phyloP scores from a whole-genome alignment of 2,329 filamentous ascomycete species.

The Scortechinia acanthostroma region DNA sequence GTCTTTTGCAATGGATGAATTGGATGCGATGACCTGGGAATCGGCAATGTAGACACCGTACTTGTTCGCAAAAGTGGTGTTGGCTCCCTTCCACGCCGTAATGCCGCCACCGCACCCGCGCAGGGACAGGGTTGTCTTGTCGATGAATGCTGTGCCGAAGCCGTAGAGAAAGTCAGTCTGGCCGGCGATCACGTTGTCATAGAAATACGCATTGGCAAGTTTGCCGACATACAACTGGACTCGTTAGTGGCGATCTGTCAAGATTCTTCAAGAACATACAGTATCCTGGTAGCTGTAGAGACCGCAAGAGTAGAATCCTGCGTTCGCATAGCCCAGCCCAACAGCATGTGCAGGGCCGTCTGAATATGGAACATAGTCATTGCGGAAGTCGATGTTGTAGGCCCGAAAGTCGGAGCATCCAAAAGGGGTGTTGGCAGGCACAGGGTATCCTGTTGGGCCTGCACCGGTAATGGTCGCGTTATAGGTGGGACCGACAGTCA shows the following conservation, averaged over 20 bases:
- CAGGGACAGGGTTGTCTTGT: slow-evolving; percentile 41
- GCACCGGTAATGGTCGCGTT: slow-evolving; percentile 54
- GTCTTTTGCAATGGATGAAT: slow-evolving; percentile 27
- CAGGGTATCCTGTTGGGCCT: slow-evolving; percentile 52
- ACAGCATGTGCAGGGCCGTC: no score
- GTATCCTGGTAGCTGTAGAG: slow-evolving; percentile 67
- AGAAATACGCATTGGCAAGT: slow-evolving; percentile 59
- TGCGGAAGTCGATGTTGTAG: no score
- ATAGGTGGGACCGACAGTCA: slow-evolving; percentile 57
- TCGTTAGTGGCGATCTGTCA: neutral
- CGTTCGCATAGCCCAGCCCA: slow-evolving; percentile 54
- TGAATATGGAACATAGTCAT: no score
- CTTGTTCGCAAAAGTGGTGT: slow-evolving; percentile 59
- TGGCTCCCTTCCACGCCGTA: slow-evolving; percentile 63
- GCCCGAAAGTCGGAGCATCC: slow-evolving; percentile 58
- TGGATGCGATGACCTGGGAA: slow-evolving; percentile 43
- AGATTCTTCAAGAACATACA: slow-evolving; percentile 22
- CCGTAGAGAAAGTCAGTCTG: slow-evolving; percentile 66
- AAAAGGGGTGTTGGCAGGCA: slow-evolving; percentile 53
- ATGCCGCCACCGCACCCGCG: slow-evolving; percentile 60
- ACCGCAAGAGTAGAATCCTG: slow-evolving; percentile 59
- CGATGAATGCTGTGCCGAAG: slow-evolving; percentile 58
- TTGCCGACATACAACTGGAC: slow-evolving; percentile 58
- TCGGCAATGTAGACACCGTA: slow-evolving; percentile 60
- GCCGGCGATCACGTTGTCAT: slow-evolving; percentile 50